A percentile compares a stretch with the other conserved stretches of the same genome.
These are phyloP conservation scores for Gleditsia sinensis DNA, from an alignment of 306 rosid genomes.

Conservation along the genomic window DNA sequence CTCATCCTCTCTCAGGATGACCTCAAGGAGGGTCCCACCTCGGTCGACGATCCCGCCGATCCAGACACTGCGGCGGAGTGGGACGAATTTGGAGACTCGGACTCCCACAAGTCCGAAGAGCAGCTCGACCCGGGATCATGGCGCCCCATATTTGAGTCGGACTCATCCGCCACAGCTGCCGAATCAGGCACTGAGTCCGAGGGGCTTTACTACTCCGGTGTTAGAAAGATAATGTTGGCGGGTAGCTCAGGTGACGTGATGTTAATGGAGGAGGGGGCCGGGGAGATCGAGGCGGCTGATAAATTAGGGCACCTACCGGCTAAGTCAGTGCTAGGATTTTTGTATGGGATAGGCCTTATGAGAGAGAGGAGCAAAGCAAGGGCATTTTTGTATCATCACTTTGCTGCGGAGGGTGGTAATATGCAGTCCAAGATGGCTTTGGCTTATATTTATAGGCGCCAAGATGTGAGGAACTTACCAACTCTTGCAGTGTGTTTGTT, in stretches of 20 bases:
- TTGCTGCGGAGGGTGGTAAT: constrained; percentile 76
- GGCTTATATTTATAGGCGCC: constrained; percentile 84
- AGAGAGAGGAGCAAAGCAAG: constrained; percentile 70
- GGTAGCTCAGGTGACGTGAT: constrained; percentile 56
- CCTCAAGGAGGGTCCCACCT: constrained; percentile 49
- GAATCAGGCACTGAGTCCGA: constrained; percentile 35
- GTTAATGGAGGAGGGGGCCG: constrained; percentile 59
- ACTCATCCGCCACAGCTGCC: constrained; percentile 29
- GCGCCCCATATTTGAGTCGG: constrained; percentile 88
- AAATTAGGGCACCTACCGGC: constrained; percentile 61
- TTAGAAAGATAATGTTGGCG: constrained; percentile 54
- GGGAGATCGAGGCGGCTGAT: constrained; percentile 61
- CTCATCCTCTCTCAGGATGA: constrained; percentile 83
- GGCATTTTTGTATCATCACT: constrained; percentile 73
- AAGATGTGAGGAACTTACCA: constrained; percentile 59
- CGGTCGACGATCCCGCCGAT: constrained; percentile 47
- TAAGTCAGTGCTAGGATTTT: constrained; percentile 79
- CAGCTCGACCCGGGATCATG: constrained; percentile 94
- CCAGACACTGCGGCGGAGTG: constrained; percentile 69
- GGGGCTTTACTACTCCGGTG: constrained; percentile 56
- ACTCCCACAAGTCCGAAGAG: constrained; percentile 61
- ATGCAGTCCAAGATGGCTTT: constrained; percentile 96
- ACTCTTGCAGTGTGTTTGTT: not conserved
- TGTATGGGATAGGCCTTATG: constrained; percentile 71
- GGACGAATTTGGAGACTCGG: constrained; percentile 91